Conservation (phyloP, 495 filamentous ascomycete species). For the Poronia punctata region DNA sequence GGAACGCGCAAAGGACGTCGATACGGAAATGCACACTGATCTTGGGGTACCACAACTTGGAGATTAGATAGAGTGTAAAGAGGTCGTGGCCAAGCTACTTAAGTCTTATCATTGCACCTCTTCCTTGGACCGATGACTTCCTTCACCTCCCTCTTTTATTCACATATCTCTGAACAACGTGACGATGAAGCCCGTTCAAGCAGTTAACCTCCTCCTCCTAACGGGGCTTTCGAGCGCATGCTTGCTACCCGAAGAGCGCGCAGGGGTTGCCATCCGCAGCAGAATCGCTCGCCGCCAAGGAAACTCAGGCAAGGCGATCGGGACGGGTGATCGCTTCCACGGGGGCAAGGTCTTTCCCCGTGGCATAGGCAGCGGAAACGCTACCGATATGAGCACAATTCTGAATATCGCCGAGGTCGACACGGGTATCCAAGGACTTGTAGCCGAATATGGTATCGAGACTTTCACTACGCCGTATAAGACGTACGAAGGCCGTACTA, state of each 20-base stretch:
- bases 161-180: not conserved
- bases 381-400: slow-evolving; percentile 17
- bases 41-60: not conserved
- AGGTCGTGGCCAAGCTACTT: not conserved
- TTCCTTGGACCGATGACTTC: not conserved
- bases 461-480: slow-evolving; percentile 26
- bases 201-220: slow-evolving; percentile 4
- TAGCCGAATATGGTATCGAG: slow-evolving; percentile 19
- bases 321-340: slow-evolving; percentile 24
- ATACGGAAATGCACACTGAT: not conserved
- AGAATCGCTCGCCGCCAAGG: slow-evolving; percentile 11
- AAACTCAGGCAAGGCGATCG: slow-evolving; percentile 19
- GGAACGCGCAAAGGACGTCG: not conserved
- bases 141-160: not conserved
- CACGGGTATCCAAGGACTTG: slow-evolving; percentile 26
- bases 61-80: not conserved
- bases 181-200: slow-evolving; percentile 8
- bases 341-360: slow-evolving; percentile 19
- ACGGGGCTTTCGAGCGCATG: slow-evolving; percentile 9
- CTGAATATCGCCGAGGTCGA: slow-evolving; percentile 28
- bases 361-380: slow-evolving; percentile 22
- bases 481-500: slow-evolving; percentile 25
- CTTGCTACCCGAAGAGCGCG: slow-evolving; percentile 11
- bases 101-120: not conserved
- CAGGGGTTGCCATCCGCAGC: slow-evolving; percentile 5